phyloP scores from a whole-genome alignment of 1,284 basidiomycete species.

The Ustilago sp. region DNA sequence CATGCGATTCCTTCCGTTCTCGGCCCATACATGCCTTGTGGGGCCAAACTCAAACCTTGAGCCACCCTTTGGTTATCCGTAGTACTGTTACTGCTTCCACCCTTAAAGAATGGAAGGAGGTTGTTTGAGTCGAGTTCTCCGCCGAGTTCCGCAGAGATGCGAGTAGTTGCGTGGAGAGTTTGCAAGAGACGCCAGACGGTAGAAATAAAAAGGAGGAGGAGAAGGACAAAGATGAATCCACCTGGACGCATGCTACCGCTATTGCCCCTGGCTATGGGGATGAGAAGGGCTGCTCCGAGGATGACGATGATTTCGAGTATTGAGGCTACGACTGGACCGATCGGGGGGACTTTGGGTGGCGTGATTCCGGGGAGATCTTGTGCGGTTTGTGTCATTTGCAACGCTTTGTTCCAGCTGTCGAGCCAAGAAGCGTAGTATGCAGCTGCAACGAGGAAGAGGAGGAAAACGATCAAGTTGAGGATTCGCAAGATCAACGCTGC shows the following conservation, averaged over 20 bases:
- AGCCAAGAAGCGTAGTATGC: constrained; percentile 49
- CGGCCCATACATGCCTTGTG: constrained; percentile 58
- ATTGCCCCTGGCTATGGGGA: constrained; percentile 53
- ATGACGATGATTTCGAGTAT: constrained; percentile 48
- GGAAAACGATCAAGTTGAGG: constrained; percentile 54
- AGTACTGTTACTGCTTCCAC: constrained; percentile 22
- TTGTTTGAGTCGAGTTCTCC: constrained; percentile 29
- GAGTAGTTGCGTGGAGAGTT: constrained; percentile 45
- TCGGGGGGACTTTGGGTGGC: constrained; percentile 42
- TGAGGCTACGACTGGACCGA: constrained; percentile 41
- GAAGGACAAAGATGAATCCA: constrained; percentile 50
- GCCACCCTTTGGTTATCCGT: constrained; percentile 33
- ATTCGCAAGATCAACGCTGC: constrained; percentile 41
- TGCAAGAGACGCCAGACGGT: constrained; percentile 49
- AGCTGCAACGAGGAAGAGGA: constrained; percentile 48
- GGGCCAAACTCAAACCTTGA: constrained; percentile 35
- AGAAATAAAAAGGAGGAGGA: constrained; percentile 45
- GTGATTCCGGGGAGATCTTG: constrained; percentile 36
- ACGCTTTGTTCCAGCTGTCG: constrained; percentile 41
- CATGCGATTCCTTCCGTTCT: constrained; percentile 48
- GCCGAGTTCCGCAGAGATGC: constrained; percentile 34
- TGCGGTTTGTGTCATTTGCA: constrained; percentile 39
- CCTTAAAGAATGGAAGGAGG: constrained; percentile 50
- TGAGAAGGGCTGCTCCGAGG: constrained; percentile 46
- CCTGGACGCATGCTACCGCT: constrained; percentile 40